Evolutionary conservation across 1,284 basidiomycete species (phyloP).

Genomic region (Boletus nobilissimus): DNA sequence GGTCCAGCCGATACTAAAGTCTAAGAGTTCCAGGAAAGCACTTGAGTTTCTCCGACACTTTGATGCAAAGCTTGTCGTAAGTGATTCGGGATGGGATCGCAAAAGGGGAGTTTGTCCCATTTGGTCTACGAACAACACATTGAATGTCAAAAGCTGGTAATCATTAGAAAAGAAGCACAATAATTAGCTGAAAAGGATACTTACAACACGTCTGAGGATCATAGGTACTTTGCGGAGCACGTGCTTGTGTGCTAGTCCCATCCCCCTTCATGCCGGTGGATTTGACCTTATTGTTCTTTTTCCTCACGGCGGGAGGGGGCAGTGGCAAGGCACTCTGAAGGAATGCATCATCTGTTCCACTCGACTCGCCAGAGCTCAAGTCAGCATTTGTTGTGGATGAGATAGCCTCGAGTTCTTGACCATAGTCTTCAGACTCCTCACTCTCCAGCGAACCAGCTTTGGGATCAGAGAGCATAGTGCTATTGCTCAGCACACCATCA

Average conservation of each 20-base stretch:
- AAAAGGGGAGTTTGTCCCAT: neutral
- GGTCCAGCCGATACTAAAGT: neutral
- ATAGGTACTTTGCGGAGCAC: neutral
- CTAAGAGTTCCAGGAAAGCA: neutral
- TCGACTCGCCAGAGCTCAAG: neutral
- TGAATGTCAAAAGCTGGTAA: neutral
- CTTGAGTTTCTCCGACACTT: neutral
- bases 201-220: neutral
- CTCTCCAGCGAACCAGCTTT: no score
- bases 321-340: neutral
- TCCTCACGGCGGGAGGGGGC: neutral
- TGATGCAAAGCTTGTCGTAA: neutral
- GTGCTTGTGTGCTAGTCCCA: neutral
- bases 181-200: neutral
- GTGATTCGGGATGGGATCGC: neutral
- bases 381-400: neutral
- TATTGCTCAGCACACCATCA: no score
- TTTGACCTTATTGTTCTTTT: neutral
- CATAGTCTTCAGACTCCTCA: no score
- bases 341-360: neutral
- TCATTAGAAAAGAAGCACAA: neutral
- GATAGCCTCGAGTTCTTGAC: no score
- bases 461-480: no score
- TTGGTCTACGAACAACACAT: neutral
- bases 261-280: neutral